phyloP scores from a whole-genome alignment of 108 stramenopile genomes.

The Skeletonema menzelii region DNA sequence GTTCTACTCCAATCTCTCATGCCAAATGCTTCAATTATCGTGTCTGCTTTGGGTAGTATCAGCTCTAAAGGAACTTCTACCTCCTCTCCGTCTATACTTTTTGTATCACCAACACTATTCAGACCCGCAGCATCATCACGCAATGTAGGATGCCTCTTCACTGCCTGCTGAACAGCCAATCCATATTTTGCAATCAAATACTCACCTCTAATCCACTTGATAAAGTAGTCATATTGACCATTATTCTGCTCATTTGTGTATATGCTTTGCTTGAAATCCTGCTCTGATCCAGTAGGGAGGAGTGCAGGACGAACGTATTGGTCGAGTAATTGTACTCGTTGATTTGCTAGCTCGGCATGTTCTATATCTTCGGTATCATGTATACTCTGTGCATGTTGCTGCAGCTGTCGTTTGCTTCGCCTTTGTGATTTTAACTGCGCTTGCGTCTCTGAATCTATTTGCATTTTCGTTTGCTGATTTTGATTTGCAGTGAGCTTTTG shows the following conservation, averaged over 20 bases:
- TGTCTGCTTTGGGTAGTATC: conserved; percentile 50
- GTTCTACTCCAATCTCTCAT: conserved; percentile 60
- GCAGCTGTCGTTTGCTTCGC: background rate
- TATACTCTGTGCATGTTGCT: background rate
- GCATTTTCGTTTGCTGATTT: background rate
- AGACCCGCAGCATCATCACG: conserved; percentile 52
- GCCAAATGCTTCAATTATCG: conserved; percentile 59
- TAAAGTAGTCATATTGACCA: conserved; percentile 28
- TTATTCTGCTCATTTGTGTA: conserved; percentile 28
- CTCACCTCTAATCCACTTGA: conserved; percentile 76
- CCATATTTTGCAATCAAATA: conserved; percentile 72
- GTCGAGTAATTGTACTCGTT: conserved; percentile 51
- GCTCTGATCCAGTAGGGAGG: conserved; percentile 51
- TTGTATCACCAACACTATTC: conserved; percentile 23
- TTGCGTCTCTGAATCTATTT: conserved; percentile 3
- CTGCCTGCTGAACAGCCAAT: conserved; percentile 33
- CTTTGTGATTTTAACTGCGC: conserved; percentile 6
- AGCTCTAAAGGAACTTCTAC: conserved; percentile 18
- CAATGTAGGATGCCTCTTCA: conserved; percentile 48
- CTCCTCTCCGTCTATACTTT: conserved; percentile 24
- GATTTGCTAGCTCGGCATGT: conserved; percentile 2
- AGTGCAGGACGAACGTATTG: conserved; percentile 65
- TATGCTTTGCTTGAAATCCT: conserved; percentile 49
- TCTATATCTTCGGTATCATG: conserved; percentile 1
- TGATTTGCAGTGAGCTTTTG: conserved; percentile 19